Conservation (phyloP, 345 rosid genomes). For the Dovyalis caffra region DNA sequence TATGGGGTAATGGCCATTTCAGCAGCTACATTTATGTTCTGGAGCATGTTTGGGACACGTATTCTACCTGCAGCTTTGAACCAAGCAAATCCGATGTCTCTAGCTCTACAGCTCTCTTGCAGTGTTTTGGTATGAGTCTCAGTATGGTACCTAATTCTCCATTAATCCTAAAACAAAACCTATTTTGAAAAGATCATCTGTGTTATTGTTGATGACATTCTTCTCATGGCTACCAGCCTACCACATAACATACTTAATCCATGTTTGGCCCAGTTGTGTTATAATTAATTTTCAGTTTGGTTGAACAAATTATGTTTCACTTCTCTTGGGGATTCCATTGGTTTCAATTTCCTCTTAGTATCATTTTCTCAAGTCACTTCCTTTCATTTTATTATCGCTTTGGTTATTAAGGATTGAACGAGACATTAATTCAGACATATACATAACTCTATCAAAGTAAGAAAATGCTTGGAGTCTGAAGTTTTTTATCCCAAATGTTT, state of each 20-base stretch:
- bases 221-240: not conserved
- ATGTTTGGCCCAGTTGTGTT: not conserved
- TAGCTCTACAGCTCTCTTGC: conserved; percentile 94
- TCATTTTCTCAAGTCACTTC: too few relatives aligned
- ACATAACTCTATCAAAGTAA: not conserved
- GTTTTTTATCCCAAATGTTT: not conserved
- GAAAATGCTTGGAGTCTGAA: not conserved
- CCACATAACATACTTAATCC: not conserved
- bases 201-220: not conserved
- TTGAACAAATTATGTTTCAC: not conserved
- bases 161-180: not conserved
- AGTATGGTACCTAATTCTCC: not conserved
- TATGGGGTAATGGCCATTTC: conserved; percentile 98
- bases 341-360: not conserved
- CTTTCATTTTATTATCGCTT: not conserved
- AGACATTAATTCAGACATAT: not conserved
- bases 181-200: not conserved
- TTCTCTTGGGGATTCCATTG: not conserved
- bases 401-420: not conserved
- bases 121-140: conserved; percentile 76
- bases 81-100: conserved; percentile 73
- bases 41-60: conserved; percentile 75
- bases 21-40: conserved; percentile 85
- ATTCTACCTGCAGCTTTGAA: conserved; percentile 56
- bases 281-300: not conserved